A percentile compares a stretch with the other conserved stretches of the same genome.
Evolutionary conservation across 139 green algal species (phyloP).

Genomic region (Haematococcus lacustris): DNA sequence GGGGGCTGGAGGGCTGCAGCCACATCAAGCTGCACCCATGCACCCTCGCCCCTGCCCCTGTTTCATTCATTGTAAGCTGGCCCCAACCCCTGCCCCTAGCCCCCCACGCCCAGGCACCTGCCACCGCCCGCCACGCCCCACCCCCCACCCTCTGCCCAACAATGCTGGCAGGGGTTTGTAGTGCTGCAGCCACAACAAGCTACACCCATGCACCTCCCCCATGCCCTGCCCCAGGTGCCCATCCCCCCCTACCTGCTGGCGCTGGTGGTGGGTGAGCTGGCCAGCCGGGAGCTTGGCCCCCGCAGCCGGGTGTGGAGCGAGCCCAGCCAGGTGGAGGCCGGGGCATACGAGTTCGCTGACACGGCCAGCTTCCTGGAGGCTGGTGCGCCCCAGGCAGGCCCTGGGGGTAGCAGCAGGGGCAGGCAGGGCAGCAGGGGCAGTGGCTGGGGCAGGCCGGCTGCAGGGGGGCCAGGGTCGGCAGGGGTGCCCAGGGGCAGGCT

Average conservation of each 20-base stretch:
- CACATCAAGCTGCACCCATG: too few species aligned
- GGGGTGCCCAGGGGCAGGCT: neutral
- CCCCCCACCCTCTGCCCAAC: neutral
- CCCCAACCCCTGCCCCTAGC: neutral
- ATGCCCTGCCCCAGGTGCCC: constrained; percentile 11
- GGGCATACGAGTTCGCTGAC: constrained; percentile 82
- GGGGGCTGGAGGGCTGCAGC: too few species aligned
- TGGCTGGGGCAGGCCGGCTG: too few species aligned
- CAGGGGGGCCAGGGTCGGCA: neutral
- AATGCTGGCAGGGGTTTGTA: neutral
- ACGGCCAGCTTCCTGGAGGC: constrained; percentile 67
- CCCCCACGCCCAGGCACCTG: neutral
- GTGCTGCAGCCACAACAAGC: too few species aligned
- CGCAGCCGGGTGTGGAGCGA: constrained; percentile 66
- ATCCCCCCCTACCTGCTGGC: constrained; percentile 92
- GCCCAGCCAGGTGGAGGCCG: constrained; percentile 74
- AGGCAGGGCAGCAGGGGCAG: neutral
- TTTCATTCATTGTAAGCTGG: neutral
- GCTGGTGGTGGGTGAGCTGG: constrained; percentile 79
- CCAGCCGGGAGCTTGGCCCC: constrained; percentile 19
- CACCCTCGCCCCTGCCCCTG: too few species aligned
- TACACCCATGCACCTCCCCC: neutral
- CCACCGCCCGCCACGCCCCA: neutral
- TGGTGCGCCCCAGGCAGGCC: constrained; percentile 30
- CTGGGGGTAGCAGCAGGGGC: too few species aligned